Conservation (phyloP, 2,329 filamentous ascomycete species). For the Hysterium pulicare region DNA sequence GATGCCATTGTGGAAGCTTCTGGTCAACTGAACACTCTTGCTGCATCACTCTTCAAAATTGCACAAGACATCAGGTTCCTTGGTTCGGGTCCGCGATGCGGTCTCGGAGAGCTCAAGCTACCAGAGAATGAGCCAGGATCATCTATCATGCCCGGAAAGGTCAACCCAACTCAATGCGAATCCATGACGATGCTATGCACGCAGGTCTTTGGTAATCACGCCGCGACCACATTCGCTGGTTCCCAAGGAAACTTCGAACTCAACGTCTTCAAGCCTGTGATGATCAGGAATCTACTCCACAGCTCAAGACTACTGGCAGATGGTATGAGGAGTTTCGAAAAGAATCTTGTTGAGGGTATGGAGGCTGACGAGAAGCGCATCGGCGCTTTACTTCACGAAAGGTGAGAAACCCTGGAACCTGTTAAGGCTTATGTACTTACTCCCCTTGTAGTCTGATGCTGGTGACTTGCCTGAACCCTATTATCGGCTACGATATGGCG, state of each 20-base stretch:
- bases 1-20: slow-evolving; percentile 94
- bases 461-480: slow-evolving; percentile 94
- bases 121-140: slow-evolving; percentile 98
- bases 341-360: slow-evolving; percentile 83
- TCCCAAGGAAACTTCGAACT: slow-evolving; percentile 99
- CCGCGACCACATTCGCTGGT: slow-evolving; percentile 86
- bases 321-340: slow-evolving; percentile 92
- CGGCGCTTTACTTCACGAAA: slow-evolving; percentile 84
- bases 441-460: slow-evolving; percentile 75
- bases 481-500: slow-evolving; percentile 96
- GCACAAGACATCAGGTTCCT: slow-evolving; percentile 97
- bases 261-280: slow-evolving; percentile 96
- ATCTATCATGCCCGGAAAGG: slow-evolving; percentile 99
- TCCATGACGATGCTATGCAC: slow-evolving; percentile 96
- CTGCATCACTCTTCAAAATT: slow-evolving; percentile 91
- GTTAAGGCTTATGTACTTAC: slow-evolving; percentile 1
- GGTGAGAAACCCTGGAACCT: slow-evolving; percentile 53
- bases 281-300: slow-evolving; percentile 94
- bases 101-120: slow-evolving; percentile 86
- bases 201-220: slow-evolving; percentile 97
- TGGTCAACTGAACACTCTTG: slow-evolving; percentile 89
- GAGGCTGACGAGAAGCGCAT: slow-evolving; percentile 95
- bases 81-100: slow-evolving; percentile 91
- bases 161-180: slow-evolving; percentile 98
- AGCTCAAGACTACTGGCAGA: slow-evolving; percentile 84